These are phyloP conservation scores for Leucaena leucocephala DNA, from an alignment of 306 rosid species.

Conservation along the genomic window DNA sequence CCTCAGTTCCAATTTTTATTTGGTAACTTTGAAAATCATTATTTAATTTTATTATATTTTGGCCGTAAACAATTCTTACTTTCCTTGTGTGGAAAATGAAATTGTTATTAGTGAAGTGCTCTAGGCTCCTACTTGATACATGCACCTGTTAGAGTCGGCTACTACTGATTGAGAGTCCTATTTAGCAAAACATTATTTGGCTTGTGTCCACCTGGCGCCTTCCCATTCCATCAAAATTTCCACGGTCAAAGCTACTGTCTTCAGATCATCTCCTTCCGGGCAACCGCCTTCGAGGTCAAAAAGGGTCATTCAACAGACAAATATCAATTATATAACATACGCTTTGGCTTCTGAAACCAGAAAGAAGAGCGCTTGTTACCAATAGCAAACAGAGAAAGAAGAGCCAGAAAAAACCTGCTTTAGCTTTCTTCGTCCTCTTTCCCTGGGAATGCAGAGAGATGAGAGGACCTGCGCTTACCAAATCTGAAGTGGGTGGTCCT, in stretches of 20 bases:
- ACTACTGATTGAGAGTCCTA: background rate
- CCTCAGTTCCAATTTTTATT: too few species aligned
- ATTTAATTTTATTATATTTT: too few species aligned
- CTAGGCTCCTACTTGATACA: background rate
- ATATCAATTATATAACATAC: background rate
- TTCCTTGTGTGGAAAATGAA: background rate
- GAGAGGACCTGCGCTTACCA: conserved; percentile 46
- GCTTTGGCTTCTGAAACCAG: background rate
- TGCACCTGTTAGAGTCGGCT: background rate
- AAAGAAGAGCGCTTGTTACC: background rate
- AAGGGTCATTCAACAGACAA: background rate
- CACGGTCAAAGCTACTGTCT: background rate
- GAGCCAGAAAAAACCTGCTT: too few species aligned
- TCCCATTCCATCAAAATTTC: background rate
- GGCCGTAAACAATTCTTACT: background rate
- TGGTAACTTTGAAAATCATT: too few species aligned
- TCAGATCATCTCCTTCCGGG: background rate
- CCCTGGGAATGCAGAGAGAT: conserved; percentile 86
- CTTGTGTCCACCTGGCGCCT: background rate
- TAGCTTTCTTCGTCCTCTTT: background rate
- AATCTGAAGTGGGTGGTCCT: conserved; percentile 48
- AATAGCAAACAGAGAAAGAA: background rate
- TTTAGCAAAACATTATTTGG: background rate
- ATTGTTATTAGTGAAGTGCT: background rate
- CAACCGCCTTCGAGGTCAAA: background rate